Evolutionary conservation across 148 eudicot genomes (phyloP).

Genomic region (Salicornia ramosissima): DNA sequence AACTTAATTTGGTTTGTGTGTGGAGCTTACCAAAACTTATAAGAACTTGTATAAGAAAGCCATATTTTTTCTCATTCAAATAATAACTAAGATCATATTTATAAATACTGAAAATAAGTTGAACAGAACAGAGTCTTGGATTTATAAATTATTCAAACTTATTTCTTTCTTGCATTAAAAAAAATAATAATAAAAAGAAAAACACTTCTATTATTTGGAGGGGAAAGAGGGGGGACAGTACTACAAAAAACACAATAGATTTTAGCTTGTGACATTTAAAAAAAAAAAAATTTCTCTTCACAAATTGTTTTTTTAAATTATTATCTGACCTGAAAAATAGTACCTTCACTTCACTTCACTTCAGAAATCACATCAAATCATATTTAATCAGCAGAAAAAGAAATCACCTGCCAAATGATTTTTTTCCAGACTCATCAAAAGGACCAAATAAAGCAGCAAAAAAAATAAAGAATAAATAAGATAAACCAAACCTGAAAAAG

Average conservation of each 20-base stretch:
- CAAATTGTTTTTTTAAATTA: no score
- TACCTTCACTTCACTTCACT: no score
- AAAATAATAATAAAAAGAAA: no score
- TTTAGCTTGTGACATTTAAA: background rate
- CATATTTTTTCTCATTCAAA: no score
- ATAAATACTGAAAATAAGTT: no score
- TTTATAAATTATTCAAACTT: no score
- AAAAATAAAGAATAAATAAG: background rate
- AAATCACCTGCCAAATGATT: constrained; percentile 4
- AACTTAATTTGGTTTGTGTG: no score
- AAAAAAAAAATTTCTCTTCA: background rate
- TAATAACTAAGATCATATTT: no score
- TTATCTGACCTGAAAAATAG: constrained; percentile 18
- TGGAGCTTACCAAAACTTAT: no score
- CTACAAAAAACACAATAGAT: constrained; percentile 1
- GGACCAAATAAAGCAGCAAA: constrained; percentile 1
- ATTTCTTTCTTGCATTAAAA: no score
- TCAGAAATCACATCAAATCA: constrained; percentile 22
- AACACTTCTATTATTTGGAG: background rate
- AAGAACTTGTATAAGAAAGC: no score
- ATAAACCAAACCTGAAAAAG: background rate
- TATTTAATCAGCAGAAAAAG: background rate
- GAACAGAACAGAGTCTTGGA: no score
- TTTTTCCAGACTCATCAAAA: background rate
- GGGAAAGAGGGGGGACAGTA: background rate